Percentiles rank a stretch among this genome's conserved stretches.
Conservation (phyloP, 2,329 filamentous ascomycete species). For the Coleophoma cylindrospora region DNA sequence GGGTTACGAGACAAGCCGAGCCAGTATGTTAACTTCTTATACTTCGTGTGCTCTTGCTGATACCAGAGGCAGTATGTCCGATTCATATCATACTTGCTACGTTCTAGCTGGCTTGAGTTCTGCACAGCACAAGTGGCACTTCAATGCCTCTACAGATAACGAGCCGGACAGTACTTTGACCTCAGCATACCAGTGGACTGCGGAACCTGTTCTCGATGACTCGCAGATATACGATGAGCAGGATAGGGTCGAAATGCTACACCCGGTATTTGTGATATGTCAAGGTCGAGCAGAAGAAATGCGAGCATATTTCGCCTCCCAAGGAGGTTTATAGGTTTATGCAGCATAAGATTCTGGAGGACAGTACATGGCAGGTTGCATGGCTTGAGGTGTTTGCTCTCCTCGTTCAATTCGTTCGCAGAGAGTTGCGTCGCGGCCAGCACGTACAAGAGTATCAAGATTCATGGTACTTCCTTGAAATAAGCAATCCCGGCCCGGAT, state of each 20-base stretch:
- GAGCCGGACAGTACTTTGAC: constrained; percentile 22
- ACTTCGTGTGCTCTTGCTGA: constrained; percentile 13
- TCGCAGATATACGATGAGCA: constrained; percentile 63
- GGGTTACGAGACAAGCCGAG: constrained; percentile 92
- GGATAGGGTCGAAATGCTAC: constrained; percentile 65
- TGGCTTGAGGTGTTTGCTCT: neutral
- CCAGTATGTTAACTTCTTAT: constrained; percentile 53
- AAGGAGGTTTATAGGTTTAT: constrained; percentile 18
- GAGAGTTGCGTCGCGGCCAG: too few species aligned
- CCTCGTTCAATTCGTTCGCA: neutral
- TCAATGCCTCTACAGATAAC: constrained; percentile 31
- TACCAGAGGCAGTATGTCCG: constrained; percentile 53
- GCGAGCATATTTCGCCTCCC: constrained; percentile 22
- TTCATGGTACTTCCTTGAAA: too few species aligned
- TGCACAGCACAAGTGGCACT: constrained; percentile 64
- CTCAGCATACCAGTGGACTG: constrained; percentile 32
- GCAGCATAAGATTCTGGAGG: neutral
- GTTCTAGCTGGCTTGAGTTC: constrained; percentile 81
- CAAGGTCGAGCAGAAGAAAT: constrained; percentile 39
- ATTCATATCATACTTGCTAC: constrained; percentile 93
- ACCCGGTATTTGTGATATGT: constrained; percentile 84
- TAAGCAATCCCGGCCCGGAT: too few species aligned
- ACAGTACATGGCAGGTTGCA: neutral
- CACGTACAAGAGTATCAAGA: too few species aligned
- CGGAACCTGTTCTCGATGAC: constrained; percentile 39